Base-by-base conservation (phyloP, 148 eudicot genomes). In the Vaccinium vitisidaea region DNA sequence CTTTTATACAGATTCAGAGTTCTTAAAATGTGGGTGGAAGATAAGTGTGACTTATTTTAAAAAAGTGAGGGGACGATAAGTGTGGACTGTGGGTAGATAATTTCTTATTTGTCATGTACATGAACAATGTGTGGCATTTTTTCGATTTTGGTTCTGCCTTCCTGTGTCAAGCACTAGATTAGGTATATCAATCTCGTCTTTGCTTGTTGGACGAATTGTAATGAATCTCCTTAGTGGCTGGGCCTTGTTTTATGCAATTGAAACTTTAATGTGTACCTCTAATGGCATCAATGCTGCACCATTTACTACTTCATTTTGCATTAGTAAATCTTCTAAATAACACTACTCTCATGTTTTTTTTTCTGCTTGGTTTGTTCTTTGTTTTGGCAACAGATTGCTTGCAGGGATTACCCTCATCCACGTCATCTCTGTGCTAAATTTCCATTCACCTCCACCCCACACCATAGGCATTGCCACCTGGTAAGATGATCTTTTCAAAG, bases 361-460 rank as follows among this genome's bases (percentile, higher is more conserved):
- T 16, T 6, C 19, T 50, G 48, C 48, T 53, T 82, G 21, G 73
- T 27, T 67, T 84, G 15, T 82, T 80, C 53, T 49, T 58, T 58
- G 27, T n/a, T 69, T 19, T 83, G 75, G 8, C 79, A 71, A 84
- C 91, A 97, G 99, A 94, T 97, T 88, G 99, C 99, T 61, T 97
- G 98, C 86, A 92, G 99, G 85, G 99, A 97, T 88, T 95, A 92
- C 85, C 98, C 99, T 87, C 99, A 97, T 88, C 52, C 99, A n/a
- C 95, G 99, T 9, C 96, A 95, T 87, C 94, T 91, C 16, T 97
- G 99, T 90, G 98, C 89, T 54, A 93, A 91, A 69, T 94, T 91
- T 84, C 96, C 90, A 14, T 95, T 97, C 78, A 86, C 80, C 79
- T 92, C 98, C 70, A 91, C 96, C 48, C 85, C 90, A 46, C 98